Base-by-base conservation (phyloP, 2,329 filamentous ascomycete species). In the Alternaria hordeiaustralica region DNA sequence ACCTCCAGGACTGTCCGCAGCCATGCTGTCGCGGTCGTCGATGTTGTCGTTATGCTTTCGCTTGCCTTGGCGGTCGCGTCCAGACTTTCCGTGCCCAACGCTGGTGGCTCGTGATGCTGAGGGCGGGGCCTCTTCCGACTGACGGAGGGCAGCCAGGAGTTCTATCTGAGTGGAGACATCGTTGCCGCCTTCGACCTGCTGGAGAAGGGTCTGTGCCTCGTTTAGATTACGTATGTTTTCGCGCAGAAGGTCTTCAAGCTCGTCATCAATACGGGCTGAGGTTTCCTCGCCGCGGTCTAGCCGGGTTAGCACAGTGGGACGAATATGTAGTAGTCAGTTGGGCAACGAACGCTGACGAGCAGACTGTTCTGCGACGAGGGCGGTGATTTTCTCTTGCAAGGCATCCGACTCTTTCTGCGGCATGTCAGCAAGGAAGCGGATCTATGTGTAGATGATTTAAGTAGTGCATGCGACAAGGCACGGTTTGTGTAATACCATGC, bases 141-240 rank as follows among this genome's bases (percentile, higher is more conserved):
- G 80, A 33, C 84, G 78, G 9, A 86, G 79, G 6, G 82, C 84
- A 6, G 80, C 78, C 12, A 86, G 77, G n/a, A 85, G 79, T 18
- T 80, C 80, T 58, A 85, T 77, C 58, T 79, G 79, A 57, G 82
- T 80, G 55, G 73, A 73, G 55, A 81, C 77, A 58, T 82, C 81
- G 72, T 82, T 83, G 46, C 67, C 74, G 26, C 71, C 73, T 23
- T 81, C 79, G 49, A 81, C 79, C 47, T 82, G 81, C 60, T 82
- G 79, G 47, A 84, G 75, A 30, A 82, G 77, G 53, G 81, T 78
- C 46, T 79, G 70, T 41, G 84, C 80, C 63, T 84, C 81, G 62
- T 85, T 83, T 68, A 75, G 78, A 18, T 84, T 73, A 58, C 82
- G 83, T 67, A 85, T 80, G 61, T 84, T 84, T 44, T 84, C 83